Evolutionary conservation across 345 rosid species (phyloP).

Genomic region (Erucastrum elatum): DNA sequence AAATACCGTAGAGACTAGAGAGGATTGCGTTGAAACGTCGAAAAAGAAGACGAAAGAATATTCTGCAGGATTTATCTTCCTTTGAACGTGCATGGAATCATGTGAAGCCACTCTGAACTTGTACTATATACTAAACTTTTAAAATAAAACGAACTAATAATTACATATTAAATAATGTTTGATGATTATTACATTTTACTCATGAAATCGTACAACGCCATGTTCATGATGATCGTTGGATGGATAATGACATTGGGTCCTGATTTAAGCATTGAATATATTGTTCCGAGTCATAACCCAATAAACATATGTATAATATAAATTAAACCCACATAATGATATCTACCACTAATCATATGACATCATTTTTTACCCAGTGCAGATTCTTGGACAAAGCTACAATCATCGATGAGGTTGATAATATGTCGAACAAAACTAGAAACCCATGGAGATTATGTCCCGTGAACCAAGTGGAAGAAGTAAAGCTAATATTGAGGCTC

Average conservation of each 20-base stretch:
- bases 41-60: neutral
- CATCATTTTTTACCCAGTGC: constrained; percentile 17
- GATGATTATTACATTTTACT: neutral
- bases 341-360: neutral
- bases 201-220: constrained; percentile 18
- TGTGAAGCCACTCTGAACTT: constrained; percentile 11
- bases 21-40: neutral
- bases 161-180: constrained; percentile 6
- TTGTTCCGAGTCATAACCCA: neutral
- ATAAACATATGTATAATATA: neutral
- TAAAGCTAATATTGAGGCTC: constrained; percentile 66
- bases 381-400: constrained; percentile 84
- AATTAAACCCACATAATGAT: neutral
- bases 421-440: constrained; percentile 38
- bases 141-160: neutral
- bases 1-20: neutral
- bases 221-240: neutral
- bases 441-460: constrained; percentile 85
- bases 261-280: neutral
- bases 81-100: constrained; percentile 27
- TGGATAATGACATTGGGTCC: constrained; percentile 1
- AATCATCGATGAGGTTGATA: constrained; percentile 60
- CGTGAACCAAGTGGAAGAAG: constrained; percentile 83
- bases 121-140: neutral
- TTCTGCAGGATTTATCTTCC: neutral